Evolutionary conservation across 805 yeast genomes (phyloP), one percentile per base, ranked within the genome.

Genomic region (Osmozyma mogii): DNA sequence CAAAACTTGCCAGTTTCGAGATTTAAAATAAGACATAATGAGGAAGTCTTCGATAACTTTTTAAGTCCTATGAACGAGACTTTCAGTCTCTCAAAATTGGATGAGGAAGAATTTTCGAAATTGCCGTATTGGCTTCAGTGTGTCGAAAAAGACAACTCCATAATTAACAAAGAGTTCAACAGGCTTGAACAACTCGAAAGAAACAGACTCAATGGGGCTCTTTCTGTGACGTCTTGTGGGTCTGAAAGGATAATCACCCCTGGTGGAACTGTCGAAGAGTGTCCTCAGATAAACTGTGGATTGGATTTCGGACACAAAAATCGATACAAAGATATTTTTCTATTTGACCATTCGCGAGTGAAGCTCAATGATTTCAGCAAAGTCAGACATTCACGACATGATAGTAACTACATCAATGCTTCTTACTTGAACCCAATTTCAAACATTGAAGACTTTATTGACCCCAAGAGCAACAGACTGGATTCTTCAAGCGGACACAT

Each of bases 341-440:
- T 42, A 8, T 44, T 29, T 23, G 46, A 44, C 26, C 48, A 44
- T 29, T 32, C 39, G 15, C 29, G 48, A 8, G 48, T 42, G 3
- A 33, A 36, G 21, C 25, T 44, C 27, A 6, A 13, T 7, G 25
- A 9, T 4, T 14, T 9, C 7, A n/a, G 13, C 24, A 18, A 8
- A 18, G 10, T 10, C 10, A 18, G 10, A 8, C 9, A 18, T 18
- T 18, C 21, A 10, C n/a, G n/a, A n/a, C 54, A 31, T 41, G 37
- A 38, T 35, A 36, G 44, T 9, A 84, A 78, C 50, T 88, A 88
- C 52, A 84, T 88, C 44, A 88, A 88, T 56, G 98, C 97, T 0
- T 84, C 88, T 15, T 81, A 84, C 56, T 54, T 84, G 58, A 14
- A 26, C 14, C 31, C 41, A 4, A 12, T 28, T n/a, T 15, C 27